Evolutionary conservation across 1,284 basidiomycete genomes (phyloP), one percentile per base, ranked within the genome.

Genomic region (Apiotrichum mycotoxinovorans): DNA sequence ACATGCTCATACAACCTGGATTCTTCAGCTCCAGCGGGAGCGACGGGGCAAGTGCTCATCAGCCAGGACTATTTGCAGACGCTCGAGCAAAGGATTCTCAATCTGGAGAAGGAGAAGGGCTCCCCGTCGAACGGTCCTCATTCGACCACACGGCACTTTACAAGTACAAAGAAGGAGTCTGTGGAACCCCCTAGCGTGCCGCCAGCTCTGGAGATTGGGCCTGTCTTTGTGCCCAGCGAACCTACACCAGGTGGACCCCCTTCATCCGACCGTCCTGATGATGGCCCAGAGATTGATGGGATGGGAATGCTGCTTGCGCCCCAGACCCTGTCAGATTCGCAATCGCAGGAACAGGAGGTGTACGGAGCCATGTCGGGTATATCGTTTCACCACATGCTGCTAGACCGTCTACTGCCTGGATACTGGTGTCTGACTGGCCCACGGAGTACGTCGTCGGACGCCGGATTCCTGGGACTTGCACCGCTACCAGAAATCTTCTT

Each of bases 341-440:
- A 30, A 34, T 18, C 30, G 30, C 30, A 30, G 30, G 30, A 30
- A 12, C 30, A 30, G 30, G 63, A 64, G 40, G 51, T 62, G 4
- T 64, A 62, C 47, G 63, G 63, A 11, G 49, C 52, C 4, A 55
- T 50, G 15, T 64, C 63, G 14, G 63, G 63, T 23, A 56, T 62
- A 40, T 52, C 54, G 2, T 64, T 64, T 49, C 63, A 64, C 44
- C 52, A 43, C 18, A 35, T 64, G 25, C 60, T 64, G 10, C 52
- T 64, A 20, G 55, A 62, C 42, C 55, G 55, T 2, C 49, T 64
- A 3, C 53, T 64, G 4, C 63, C 63, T 0, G 57, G 53, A 0
- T 57, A 59, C 27, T 17, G 35, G n/a, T 38, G 49, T 18, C 17
- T 56, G 20, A 26, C 43, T n/a, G 37, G 9, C 38, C 20, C 17